phyloP scores from a whole-genome alignment of 805 yeast genomes.

The Candida dajiaensis region DNA sequence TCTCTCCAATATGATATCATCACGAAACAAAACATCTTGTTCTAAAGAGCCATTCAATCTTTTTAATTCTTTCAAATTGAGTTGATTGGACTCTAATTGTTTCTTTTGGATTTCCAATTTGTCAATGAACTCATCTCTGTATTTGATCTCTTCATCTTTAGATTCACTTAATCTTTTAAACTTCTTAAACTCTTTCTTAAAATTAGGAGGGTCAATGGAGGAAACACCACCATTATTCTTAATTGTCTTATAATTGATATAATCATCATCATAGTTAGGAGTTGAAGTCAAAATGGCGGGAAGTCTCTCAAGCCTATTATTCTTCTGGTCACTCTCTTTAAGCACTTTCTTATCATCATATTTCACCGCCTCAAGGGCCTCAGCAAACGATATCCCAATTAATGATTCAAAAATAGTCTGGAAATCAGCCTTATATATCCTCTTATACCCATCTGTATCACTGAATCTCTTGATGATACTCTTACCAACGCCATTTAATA shows the following conservation, averaged over 20 bases:
- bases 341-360: constrained; percentile 9
- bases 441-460: constrained; percentile 24
- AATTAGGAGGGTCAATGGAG: constrained; percentile 12
- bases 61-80: constrained; percentile 5
- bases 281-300: constrained; percentile 5
- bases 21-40: constrained; percentile 21
- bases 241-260: neutral
- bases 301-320: neutral
- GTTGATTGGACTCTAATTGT: constrained; percentile 4
- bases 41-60: constrained; percentile 10
- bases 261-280: constrained; percentile 4
- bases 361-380: constrained; percentile 19
- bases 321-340: no score
- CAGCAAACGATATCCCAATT: constrained; percentile 27
- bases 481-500: constrained; percentile 24
- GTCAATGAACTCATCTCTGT: constrained; percentile 20
- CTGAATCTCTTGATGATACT: constrained; percentile 25
- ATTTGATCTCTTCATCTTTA: constrained; percentile 22
- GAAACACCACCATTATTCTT: neutral
- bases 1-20: constrained; percentile 15
- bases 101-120: constrained; percentile 13
- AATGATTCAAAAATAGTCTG: constrained; percentile 25
- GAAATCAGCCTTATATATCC: constrained; percentile 29
- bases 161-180: constrained; percentile 16
- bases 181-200: constrained; percentile 17